Conservation (phyloP, 257 asterid genomes). For the Primulina huaijiensis region DNA sequence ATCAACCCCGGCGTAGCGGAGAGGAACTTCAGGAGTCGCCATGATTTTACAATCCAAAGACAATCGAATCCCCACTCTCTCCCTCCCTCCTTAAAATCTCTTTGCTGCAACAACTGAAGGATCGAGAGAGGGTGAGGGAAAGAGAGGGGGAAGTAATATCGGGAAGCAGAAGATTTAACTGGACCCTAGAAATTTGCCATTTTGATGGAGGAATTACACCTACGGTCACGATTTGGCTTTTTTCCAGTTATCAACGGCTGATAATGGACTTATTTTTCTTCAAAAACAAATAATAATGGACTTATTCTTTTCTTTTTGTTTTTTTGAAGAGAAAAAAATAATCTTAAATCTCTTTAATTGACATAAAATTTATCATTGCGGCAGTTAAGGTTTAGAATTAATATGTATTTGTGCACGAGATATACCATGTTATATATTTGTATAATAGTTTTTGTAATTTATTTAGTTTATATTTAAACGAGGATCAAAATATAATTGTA, state of each 20-base stretch:
- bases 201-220: neutral
- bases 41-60: conserved; percentile 21
- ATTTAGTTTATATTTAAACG: too few relatives aligned
- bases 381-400: too few relatives aligned
- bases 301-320: neutral
- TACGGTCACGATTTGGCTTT: conserved; percentile 27
- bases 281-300: neutral
- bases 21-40: conserved; percentile 91
- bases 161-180: conserved; percentile 16
- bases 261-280: neutral
- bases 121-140: conserved; percentile 20
- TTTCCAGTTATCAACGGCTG: conserved; percentile 25
- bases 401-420: too few relatives aligned
- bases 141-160: neutral
- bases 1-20: conserved; percentile 81
- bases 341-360: too few relatives aligned
- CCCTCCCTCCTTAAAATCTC: conserved; percentile 23
- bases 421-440: too few relatives aligned
- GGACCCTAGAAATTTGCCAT: conserved; percentile 28
- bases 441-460: too few relatives aligned
- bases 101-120: neutral
- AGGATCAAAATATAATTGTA: too few relatives aligned
- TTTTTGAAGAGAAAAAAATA: too few relatives aligned
- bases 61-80: conserved; percentile 11
- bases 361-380: too few relatives aligned